Evolutionary conservation across 1,284 basidiomycete species (phyloP), one percentile per base, ranked within the genome.

Genomic region (Mixia osmundae): DNA sequence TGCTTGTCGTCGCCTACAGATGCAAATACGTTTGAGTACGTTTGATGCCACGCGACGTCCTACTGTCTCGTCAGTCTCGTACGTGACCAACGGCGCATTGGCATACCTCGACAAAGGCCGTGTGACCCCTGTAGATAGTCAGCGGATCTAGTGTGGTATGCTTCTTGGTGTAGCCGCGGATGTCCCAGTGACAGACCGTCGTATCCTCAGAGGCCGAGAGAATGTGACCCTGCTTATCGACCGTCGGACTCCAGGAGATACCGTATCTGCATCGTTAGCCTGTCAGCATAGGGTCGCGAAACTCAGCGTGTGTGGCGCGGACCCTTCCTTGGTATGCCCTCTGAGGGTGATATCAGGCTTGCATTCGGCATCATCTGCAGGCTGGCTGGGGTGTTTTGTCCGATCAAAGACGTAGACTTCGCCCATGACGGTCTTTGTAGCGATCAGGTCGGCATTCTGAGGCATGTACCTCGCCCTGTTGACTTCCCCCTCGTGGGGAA

Each of bases 381-480:
- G 87, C 50, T 87, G 78, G 50, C 74, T 83, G 44, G 82, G 72
- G 57, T 97, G 89, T 58, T 94, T 95, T 32, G 91, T 97, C 40
- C 91, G 64, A 59, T 99, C 91, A 58, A 97, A 99, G 25, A 99
- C 62, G 45, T 78, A 66, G 8, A 94, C 82, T 46, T 89, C 79
- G 11, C 91, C 91, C 4, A 68, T 71, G 6, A 89, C 70, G 8
- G 83, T 65, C 48, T 95, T 89, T 7, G 89, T 97, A 2, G 91
- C 91, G 45, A 99, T 80, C 46, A 99, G 58, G 57, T 97, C 82
- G 5, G 82, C 78, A 53, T 97, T 97, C 59, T 95, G 89, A 11
- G 91, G 91, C 80, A 94, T 95, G 57, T 97, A 99, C 30, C 91
- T 68, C 39, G 91, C 91, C 25, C 87, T 65, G 58, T 99, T 97